Evolutionary conservation across 23 red algal species (phyloP).

Genomic region (Chondrus crispus): DNA sequence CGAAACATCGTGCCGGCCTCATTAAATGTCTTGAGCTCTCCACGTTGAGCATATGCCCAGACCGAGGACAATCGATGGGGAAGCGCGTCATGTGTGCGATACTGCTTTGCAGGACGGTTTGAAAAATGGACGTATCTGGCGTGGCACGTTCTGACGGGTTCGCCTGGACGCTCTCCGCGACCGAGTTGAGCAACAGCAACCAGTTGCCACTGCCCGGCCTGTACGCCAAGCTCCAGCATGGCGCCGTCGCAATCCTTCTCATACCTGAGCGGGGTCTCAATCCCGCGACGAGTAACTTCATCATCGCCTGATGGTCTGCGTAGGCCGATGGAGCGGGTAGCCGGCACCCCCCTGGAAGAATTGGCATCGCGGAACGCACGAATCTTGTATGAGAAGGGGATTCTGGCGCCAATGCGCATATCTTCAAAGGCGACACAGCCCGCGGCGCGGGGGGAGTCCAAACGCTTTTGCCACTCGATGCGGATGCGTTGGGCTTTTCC

Average conservation of each 20-base stretch:
- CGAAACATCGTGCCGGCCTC: not conserved
- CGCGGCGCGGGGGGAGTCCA: slow-evolving; percentile 25
- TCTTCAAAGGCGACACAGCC: slow-evolving; percentile 62
- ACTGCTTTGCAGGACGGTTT: slow-evolving; percentile 6
- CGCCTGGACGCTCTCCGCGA: too few relatives aligned
- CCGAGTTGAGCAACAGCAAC: slow-evolving; percentile 29
- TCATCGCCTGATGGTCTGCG: not conserved
- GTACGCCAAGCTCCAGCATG: slow-evolving; percentile 32
- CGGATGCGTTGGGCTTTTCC: slow-evolving; percentile 42
- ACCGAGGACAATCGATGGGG: slow-evolving; percentile 20
- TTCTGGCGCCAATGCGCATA: slow-evolving; percentile 35
- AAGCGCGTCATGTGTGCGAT: slow-evolving; percentile 20
- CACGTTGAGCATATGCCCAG: slow-evolving; percentile 28
- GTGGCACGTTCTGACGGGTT: too few relatives aligned
- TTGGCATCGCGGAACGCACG: slow-evolving; percentile 42
- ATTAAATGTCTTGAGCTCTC: not conserved
- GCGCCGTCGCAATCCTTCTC: slow-evolving; percentile 49
- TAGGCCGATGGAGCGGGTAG: too few relatives aligned
- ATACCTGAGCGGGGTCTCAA: slow-evolving; percentile 8
- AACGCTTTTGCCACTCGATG: slow-evolving; percentile 66
- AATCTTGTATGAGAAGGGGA: slow-evolving; percentile 30
- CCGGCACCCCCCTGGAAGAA: slow-evolving; percentile 18
- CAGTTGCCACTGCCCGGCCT: not conserved
- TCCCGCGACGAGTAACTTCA: not conserved
- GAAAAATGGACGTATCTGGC: not conserved